Evolutionary conservation across 768 basidiomycete species (phyloP).

Genomic region (Boletus rubropictus): DNA sequence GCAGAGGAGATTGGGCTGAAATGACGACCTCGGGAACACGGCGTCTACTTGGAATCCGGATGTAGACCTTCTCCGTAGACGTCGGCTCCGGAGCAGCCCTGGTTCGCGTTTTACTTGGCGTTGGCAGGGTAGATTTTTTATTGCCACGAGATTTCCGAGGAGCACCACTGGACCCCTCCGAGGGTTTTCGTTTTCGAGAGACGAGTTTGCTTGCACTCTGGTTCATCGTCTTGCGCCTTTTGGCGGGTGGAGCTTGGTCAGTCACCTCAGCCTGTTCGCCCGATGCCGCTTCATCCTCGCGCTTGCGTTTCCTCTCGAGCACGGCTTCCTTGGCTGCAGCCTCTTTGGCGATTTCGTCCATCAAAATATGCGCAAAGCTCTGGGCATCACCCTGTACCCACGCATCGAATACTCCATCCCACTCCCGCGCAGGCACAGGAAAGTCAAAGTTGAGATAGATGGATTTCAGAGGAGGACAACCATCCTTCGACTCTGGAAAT

Average conservation of each 20-base stretch:
- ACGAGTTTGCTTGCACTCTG: constrained; percentile 10
- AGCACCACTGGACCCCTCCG: constrained; percentile 15
- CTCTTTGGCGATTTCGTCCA: constrained; percentile 54
- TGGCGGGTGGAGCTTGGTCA: constrained; percentile 17
- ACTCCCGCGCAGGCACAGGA: constrained; percentile 77
- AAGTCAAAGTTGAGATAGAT: constrained; percentile 86
- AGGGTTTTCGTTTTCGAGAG: constrained; percentile 22
- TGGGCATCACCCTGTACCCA: constrained; percentile 91
- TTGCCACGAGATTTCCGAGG: constrained; percentile 31
- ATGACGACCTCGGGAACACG: constrained; percentile 21
- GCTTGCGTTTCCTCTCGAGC: constrained; percentile 50
- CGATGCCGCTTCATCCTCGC: constrained; percentile 41
- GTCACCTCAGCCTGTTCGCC: constrained; percentile 10
- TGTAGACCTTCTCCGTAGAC: constrained; percentile 22
- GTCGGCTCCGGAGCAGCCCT: constrained; percentile 19
- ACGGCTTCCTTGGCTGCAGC: constrained; percentile 47
- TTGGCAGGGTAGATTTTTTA: constrained; percentile 9
- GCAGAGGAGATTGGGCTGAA: constrained; percentile 5
- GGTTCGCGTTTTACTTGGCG: constrained; percentile 14
- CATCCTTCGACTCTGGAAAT: constrained; percentile 34
- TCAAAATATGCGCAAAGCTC: constrained; percentile 58
- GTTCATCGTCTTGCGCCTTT: constrained; percentile 21
- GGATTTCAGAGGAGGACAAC: constrained; percentile 53
- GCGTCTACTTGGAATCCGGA: constrained; percentile 19
- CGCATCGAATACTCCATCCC: constrained; percentile 86